Evolutionary conservation across 768 basidiomycete genomes (phyloP), one percentile per base, ranked within the genome.

Genomic region (Pleurotus citrinopileatus): DNA sequence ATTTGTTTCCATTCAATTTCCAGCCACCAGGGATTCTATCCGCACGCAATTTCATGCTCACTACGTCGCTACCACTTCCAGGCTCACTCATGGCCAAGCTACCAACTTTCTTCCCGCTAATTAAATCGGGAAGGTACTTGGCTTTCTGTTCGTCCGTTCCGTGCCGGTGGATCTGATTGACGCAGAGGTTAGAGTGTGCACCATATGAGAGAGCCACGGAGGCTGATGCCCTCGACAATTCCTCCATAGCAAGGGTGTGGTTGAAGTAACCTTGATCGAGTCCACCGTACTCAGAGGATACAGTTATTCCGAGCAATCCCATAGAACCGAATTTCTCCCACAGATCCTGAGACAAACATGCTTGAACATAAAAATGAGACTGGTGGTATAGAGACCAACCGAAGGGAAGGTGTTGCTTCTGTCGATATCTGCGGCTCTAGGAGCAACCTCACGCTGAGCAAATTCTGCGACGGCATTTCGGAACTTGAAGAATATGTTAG

Each of bases 21-120:
- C 83, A 97, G 32, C 91, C 87, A 37, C 84, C 89, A 23, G 81
- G 71, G 4, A 86, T 76, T 73, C 88, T 89, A 60, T 88, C 86
- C 20, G 94, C 94, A 56, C 79, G 84, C 54, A 94, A 73, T 62
- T 77, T 78, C 95, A 98, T 98, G 64, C 91, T 91, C 17, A 97
- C 85, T n/a, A 98, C 94, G 70, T 98, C 94, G 63, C 91, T 94
- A 54, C 95, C 95, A 61, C 87, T 86, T 13, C 89, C 92, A 1
- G 88, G 79, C 73, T 98, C 95, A 61, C 89, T 92, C 95, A 98
- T 98, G 2, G 95, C 95, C 57, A 98, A 74, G 60, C 89, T 86
- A 34, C 95, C 95, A 26, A 98, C 82, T 66, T 90, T 88, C 64
- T 76, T 82, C 19, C 95, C 95, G 25, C 81, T 76, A 32, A 96